phyloP scores from a whole-genome alignment of 306 rosid genomes.

The Delonix regia region DNA sequence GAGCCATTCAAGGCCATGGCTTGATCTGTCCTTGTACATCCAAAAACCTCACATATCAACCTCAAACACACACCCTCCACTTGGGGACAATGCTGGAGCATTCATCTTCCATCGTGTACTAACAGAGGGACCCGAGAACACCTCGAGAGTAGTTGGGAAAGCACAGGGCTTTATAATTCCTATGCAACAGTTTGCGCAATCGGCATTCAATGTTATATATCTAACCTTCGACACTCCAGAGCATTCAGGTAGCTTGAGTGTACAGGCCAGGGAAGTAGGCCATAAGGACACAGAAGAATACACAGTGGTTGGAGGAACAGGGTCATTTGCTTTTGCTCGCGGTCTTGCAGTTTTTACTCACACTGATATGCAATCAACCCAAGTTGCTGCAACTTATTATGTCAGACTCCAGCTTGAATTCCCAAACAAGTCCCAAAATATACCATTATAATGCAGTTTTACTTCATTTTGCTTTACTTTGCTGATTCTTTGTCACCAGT shows the following conservation, averaged over 20 bases:
- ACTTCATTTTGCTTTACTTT: neutral
- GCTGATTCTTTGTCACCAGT: neutral
- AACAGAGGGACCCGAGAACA: slow-evolving; percentile 76
- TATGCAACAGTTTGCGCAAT: slow-evolving; percentile 54
- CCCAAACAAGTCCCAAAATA: neutral
- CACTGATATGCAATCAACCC: slow-evolving; percentile 24
- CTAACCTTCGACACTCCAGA: slow-evolving; percentile 65
- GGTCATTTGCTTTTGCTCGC: slow-evolving; percentile 88
- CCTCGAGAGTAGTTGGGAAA: slow-evolving; percentile 64
- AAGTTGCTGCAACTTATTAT: slow-evolving; percentile 50
- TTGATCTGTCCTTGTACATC: slow-evolving; percentile 76
- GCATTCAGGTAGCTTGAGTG: slow-evolving; percentile 71
- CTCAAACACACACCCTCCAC: slow-evolving; percentile 32
- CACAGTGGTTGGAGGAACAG: slow-evolving; percentile 81
- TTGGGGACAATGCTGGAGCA: slow-evolving; percentile 45
- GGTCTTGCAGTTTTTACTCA: slow-evolving; percentile 68
- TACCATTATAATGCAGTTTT: neutral
- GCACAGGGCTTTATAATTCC: slow-evolving; percentile 82
- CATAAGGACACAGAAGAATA: slow-evolving; percentile 43
- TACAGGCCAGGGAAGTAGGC: slow-evolving; percentile 51
- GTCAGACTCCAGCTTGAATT: slow-evolving; percentile 57
- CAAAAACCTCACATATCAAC: slow-evolving; percentile 56
- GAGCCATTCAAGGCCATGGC: slow-evolving; percentile 49
- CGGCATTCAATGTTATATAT: slow-evolving; percentile 72
- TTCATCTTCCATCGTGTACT: slow-evolving; percentile 64